Conservation (phyloP, 805 yeast species). For the Hagleromyces aurorensis region DNA sequence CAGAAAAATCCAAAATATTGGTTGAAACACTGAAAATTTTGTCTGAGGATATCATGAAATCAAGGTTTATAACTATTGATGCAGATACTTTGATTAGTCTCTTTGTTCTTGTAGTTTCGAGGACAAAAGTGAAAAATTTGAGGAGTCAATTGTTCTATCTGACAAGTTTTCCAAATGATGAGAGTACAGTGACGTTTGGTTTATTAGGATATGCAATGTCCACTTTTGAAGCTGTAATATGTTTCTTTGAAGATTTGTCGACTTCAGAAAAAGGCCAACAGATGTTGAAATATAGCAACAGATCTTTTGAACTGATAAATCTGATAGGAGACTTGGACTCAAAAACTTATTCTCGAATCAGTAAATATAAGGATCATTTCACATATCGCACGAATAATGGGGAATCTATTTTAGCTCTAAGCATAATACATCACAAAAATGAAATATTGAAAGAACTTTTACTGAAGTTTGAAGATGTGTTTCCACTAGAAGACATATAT, state of each 20-base stretch:
- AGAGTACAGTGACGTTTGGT: slow-evolving; percentile 46
- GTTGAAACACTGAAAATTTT: slow-evolving; percentile 45
- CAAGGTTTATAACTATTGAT: slow-evolving; percentile 38
- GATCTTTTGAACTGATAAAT: slow-evolving; percentile 1
- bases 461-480: slow-evolving; percentile 38
- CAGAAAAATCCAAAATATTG: slow-evolving; percentile 42
- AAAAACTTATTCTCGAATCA: slow-evolving; percentile 11
- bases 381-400: slow-evolving; percentile 46
- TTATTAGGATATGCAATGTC: slow-evolving; percentile 68
- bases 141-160: slow-evolving; percentile 62
- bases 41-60: slow-evolving; percentile 28
- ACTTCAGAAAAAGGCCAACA: slow-evolving; percentile 30
- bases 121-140: slow-evolving; percentile 50
- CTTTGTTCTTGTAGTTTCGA: slow-evolving; percentile 60
- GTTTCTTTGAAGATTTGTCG: slow-evolving; percentile 42
- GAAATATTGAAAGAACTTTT: slow-evolving; percentile 41
- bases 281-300: slow-evolving; percentile 30
- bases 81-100: slow-evolving; percentile 79
- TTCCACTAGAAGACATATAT: slow-evolving; percentile 59
- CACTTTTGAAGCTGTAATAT: slow-evolving; percentile 75
- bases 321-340: too few relatives aligned
- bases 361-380: slow-evolving; percentile 24
- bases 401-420: slow-evolving; percentile 61
- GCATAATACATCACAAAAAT: slow-evolving; percentile 42
- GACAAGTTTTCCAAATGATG: slow-evolving; percentile 43